A percentile compares a stretch with the other conserved stretches of the same genome.
phyloP scores from a whole-genome alignment of 306 rosid species.

The Acacia confusa region DNA sequence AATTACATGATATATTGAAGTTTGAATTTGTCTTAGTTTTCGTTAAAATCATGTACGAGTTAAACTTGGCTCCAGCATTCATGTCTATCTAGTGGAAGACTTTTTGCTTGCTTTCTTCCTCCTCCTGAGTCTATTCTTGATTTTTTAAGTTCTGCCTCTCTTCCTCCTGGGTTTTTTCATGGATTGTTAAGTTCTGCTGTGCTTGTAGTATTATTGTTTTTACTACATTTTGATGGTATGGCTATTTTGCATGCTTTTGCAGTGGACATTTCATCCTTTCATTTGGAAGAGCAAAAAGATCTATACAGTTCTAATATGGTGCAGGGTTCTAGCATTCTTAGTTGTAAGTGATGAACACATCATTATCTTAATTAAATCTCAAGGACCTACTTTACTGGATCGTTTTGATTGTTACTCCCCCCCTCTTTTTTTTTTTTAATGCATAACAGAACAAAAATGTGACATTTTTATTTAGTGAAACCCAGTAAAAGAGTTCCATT shows the following conservation, averaged over 20 bases:
- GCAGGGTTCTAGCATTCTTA: conserved; percentile 94
- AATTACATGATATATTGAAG: background rate
- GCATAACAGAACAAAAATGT: background rate
- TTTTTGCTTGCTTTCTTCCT: background rate
- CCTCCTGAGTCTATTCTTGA: background rate
- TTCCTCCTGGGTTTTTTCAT: background rate
- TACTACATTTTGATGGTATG: background rate
- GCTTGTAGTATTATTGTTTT: background rate
- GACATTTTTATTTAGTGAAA: background rate
- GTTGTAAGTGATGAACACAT: conserved; percentile 61
- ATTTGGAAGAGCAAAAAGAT: conserved; percentile 87
- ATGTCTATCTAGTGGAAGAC: background rate
- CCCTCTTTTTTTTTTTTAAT: background rate
- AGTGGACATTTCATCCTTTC: conserved; percentile 99
- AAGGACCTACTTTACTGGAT: background rate
- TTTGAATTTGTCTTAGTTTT: background rate
- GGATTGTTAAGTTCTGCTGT: conserved; percentile 8
- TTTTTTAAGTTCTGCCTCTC: conserved; percentile 4
- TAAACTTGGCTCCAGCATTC: background rate
- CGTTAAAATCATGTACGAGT: background rate
- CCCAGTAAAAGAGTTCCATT: background rate
- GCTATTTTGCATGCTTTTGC: conserved; percentile 46
- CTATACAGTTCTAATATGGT: conserved; percentile 92
- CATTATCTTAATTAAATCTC: conserved; percentile 2
- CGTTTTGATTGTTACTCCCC: background rate